Base-by-base conservation (phyloP, 148 eudicot genomes). In the Rhododendron mucronatum region DNA sequence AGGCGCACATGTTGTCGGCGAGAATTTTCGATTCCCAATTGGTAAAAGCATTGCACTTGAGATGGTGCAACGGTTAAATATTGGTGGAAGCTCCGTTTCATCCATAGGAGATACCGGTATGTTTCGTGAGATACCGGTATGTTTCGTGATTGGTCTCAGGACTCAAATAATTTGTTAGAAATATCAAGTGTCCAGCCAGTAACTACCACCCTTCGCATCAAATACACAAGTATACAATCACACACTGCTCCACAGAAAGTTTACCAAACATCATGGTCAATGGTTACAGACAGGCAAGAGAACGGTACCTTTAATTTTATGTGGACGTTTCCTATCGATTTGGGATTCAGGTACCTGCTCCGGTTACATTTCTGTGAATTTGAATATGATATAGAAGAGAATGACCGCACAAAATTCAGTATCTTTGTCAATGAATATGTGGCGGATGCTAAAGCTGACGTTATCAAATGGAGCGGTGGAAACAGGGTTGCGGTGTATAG, bases 301-400 rank as follows among this genome's bases (percentile, higher is more conserved):
- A 0, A 85, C 0, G 80, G 53, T 13, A 3, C 12, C 15, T 15
- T 69, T 6, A 89, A 87, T 50, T 50, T 87, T 1, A 92, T 87
- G 1, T 92, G 91, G 92, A 35, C 11, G 55, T 79, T 90, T 48
- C 10, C 71, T 1, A 88, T 92, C n/a, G 89, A 91, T 78, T 35
- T 59, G 11, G 92, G 94, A 45, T 92, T 84, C 35, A 47, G 80
- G 80, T 84, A 84, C 44, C 23, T 84, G 20, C 10, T 71, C 3
- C 73, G 79, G 55, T 48, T 84, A 13, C 63, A 84, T 88, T 84
- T 88, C 21, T 87, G 90, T 26, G 89, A 92, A 74, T 26, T 88
- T 9, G 89, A 79, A 39, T 83, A 83, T 20, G 85, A 71, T 12
- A 83, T 83, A 21, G 20, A 71, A 23, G 59, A 83, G 26, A 26